These are phyloP conservation scores for Apiospora aurea DNA, from an alignment of 2,329 filamentous ascomycete genomes.

Conservation along the genomic window DNA sequence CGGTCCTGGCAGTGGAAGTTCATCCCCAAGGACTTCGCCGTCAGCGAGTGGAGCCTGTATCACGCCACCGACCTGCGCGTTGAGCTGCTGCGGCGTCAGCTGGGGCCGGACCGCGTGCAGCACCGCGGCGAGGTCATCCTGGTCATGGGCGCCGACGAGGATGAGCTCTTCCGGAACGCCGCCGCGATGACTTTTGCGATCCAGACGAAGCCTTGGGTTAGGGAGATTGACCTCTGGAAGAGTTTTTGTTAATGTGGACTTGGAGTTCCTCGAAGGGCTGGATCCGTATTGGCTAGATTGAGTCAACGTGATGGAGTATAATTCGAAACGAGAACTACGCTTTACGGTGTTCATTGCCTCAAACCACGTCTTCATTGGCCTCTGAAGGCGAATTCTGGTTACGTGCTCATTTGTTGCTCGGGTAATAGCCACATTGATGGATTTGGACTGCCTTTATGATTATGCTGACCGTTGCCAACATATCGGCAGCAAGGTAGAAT, in stretches of 20 bases:
- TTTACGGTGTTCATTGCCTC: background rate
- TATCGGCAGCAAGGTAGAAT: background rate
- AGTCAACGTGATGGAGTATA: background rate
- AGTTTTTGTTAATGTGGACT: slow-evolving; percentile 58
- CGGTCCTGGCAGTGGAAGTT: slow-evolving; percentile 57
- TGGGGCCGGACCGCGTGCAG: slow-evolving; percentile 45
- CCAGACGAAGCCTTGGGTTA: slow-evolving; percentile 55
- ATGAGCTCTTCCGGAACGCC: slow-evolving; percentile 48
- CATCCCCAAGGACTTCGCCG: slow-evolving; percentile 54
- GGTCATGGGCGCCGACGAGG: slow-evolving; percentile 52
- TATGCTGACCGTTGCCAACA: background rate
- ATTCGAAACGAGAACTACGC: background rate
- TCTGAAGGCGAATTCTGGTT: background rate
- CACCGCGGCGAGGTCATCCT: slow-evolving; percentile 52
- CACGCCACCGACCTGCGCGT: slow-evolving; percentile 43
- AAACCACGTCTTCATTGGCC: background rate
- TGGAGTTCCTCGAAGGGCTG: slow-evolving; percentile 51
- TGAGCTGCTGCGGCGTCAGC: slow-evolving; percentile 39
- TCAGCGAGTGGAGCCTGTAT: slow-evolving; percentile 49
- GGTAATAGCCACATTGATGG: background rate
- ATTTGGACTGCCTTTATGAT: background rate
- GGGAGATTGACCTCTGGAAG: slow-evolving; percentile 59
- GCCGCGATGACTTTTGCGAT: slow-evolving; percentile 52
- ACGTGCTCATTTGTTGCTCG: background rate
- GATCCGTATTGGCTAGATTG: slow-evolving; percentile 48